phyloP scores from a whole-genome alignment of 495 filamentous ascomycete genomes.

The Apiosordaria backusii region DNA sequence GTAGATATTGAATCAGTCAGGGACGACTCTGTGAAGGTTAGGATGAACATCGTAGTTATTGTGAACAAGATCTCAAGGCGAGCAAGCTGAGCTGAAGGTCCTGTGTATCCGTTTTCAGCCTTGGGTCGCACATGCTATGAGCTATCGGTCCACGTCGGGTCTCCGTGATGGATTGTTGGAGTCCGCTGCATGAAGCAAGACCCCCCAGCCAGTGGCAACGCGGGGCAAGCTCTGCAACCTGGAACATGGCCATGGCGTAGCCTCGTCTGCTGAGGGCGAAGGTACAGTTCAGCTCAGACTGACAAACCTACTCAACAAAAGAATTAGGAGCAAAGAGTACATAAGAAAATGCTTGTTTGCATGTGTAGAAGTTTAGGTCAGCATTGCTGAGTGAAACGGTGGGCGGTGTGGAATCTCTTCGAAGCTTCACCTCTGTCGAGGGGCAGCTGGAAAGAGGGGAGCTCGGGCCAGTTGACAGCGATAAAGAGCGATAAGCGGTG shows the following conservation, averaged over 20 bases:
- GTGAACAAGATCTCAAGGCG: not conserved
- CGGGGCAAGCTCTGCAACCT: not conserved
- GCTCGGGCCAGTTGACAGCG: not conserved
- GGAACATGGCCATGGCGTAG: not conserved
- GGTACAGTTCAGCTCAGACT: not conserved
- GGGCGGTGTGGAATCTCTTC: constrained; percentile 13
- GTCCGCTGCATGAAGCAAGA: not conserved
- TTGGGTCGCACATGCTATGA: not conserved
- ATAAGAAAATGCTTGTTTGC: not conserved
- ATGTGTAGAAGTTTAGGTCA: not conserved
- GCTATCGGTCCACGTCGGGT: not conserved
- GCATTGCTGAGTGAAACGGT: not conserved
- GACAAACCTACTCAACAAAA: not conserved
- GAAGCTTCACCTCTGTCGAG: constrained; percentile 14
- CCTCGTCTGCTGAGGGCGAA: not conserved
- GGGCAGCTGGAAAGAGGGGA: constrained; percentile 17
- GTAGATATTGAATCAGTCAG: not conserved
- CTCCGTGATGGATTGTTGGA: not conserved
- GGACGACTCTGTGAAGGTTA: not conserved
- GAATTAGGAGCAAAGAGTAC: not conserved
- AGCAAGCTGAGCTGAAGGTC: not conserved
- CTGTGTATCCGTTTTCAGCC: not conserved
- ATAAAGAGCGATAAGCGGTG: constrained; percentile 8
- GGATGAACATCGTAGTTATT: not conserved
- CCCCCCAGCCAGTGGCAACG: not conserved